phyloP scores from a whole-genome alignment of 148 eudicot species.

The Spergularia marina region DNA sequence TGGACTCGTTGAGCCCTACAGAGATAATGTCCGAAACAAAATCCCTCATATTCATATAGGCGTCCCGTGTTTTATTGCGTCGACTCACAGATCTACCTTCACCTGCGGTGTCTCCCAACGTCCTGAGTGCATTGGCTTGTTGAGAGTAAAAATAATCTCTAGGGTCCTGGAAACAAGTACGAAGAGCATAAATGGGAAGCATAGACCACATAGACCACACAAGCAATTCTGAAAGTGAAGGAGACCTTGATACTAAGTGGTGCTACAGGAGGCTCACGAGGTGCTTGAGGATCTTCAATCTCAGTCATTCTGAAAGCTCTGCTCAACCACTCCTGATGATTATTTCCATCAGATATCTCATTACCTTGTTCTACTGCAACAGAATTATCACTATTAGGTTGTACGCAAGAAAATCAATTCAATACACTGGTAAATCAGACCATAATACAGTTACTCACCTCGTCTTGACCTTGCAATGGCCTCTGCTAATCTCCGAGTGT shows the following conservation, averaged over 20 bases:
- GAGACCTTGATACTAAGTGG: slow-evolving; percentile 89
- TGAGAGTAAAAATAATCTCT: slow-evolving; percentile 96
- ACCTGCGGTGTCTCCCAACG: slow-evolving; percentile 53
- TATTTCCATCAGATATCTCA: slow-evolving; percentile 45
- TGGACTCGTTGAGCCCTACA: slow-evolving; percentile 55
- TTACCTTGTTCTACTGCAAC: slow-evolving; percentile 64
- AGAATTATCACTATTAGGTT: neutral
- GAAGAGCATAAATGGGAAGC: slow-evolving; percentile 5
- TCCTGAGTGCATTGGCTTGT: slow-evolving; percentile 73
- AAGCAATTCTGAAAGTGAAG: slow-evolving; percentile 10
- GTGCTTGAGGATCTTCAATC: slow-evolving; percentile 92
- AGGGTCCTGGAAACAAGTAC: slow-evolving; percentile 65
- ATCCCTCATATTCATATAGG: slow-evolving; percentile 56
- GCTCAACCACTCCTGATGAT: slow-evolving; percentile 50
- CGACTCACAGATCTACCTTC: slow-evolving; percentile 46
- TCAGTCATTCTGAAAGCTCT: slow-evolving; percentile 71
- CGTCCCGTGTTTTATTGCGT: slow-evolving; percentile 52
- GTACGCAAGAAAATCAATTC: neutral
- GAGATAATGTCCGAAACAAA: slow-evolving; percentile 48
- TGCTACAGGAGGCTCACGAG: slow-evolving; percentile 82
- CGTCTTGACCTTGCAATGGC: slow-evolving; percentile 73
- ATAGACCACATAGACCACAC: neutral
- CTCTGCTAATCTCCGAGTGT: slow-evolving; percentile 73
- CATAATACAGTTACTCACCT: slow-evolving; percentile 41
- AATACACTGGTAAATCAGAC: neutral